These are phyloP conservation scores for Colletotrichum phormii DNA, from an alignment of 2,329 filamentous ascomycete genomes.

Conservation along the genomic window DNA sequence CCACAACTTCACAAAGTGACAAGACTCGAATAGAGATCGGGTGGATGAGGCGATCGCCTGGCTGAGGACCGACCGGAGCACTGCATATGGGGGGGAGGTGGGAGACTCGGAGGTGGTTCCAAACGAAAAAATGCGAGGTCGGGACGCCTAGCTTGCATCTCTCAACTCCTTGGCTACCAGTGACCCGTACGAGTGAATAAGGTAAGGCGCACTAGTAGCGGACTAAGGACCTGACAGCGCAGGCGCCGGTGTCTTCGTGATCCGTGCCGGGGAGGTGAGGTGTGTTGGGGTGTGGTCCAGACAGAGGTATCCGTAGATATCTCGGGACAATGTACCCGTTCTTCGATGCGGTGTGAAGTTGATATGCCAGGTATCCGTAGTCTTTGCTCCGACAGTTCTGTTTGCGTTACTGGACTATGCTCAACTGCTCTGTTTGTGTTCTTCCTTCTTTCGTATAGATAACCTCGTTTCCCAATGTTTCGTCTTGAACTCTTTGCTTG, in stretches of 20 bases:
- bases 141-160: background rate
- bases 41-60: slow-evolving; percentile 35
- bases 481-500: background rate
- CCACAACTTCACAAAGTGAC: background rate
- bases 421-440: background rate
- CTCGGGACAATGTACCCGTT: background rate
- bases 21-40: slow-evolving; percentile 15
- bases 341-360: background rate
- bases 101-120: background rate
- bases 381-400: background rate
- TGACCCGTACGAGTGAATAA: slow-evolving; percentile 9
- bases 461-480: background rate
- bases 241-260: slow-evolving; percentile 18
- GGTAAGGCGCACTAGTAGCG: slow-evolving; percentile 11
- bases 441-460: background rate
- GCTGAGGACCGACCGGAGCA: slow-evolving; percentile 22
- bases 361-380: background rate
- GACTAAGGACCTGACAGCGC: slow-evolving; percentile 25
- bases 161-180: background rate
- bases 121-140: slow-evolving; percentile 21
- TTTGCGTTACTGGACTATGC: background rate
- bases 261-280: background rate
- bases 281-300: background rate
- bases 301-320: slow-evolving; percentile 8
- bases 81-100: slow-evolving; percentile 1